phyloP scores from a whole-genome alignment of 2,329 filamentous ascomycete genomes.

The Cordyceps fumosorosea region DNA sequence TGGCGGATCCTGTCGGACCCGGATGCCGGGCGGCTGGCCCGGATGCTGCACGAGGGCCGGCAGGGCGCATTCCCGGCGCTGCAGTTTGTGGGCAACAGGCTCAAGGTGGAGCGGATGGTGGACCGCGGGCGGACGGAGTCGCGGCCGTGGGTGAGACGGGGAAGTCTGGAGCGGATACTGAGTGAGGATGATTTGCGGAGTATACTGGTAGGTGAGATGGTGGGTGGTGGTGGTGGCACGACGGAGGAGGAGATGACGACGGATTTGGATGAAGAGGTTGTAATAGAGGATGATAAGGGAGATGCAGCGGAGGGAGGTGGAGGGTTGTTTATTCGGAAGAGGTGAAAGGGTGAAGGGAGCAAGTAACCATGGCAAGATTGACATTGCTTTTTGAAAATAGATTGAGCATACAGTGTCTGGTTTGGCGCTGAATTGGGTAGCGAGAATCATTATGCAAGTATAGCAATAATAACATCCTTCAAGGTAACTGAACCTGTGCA shows the following conservation, averaged over 20 bases:
- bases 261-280: conserved; percentile 11
- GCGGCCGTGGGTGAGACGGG: conserved; percentile 39
- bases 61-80: conserved; percentile 87
- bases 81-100: conserved; percentile 81
- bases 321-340: conserved; percentile 9
- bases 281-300: conserved; percentile 23
- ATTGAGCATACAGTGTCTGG: conserved; percentile 2
- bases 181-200: conserved; percentile 54
- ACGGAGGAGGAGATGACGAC: conserved; percentile 32
- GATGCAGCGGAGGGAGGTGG: conserved; percentile 9
- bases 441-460: background rate
- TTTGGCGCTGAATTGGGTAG: conserved; percentile 5
- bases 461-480: background rate
- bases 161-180: conserved; percentile 53
- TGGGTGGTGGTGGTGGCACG: conserved; percentile 17
- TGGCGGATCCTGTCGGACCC: conserved; percentile 82
- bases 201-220: conserved; percentile 35
- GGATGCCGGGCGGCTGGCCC: conserved; percentile 62
- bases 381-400: background rate
- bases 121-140: conserved; percentile 52
- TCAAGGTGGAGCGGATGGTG: conserved; percentile 72
- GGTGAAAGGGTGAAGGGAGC: background rate
- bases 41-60: conserved; percentile 87
- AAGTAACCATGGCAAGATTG: background rate
- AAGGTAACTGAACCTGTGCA: background rate